These are phyloP conservation scores for Syzygium aqueum DNA, from an alignment of 345 rosid species.

Conservation along the genomic window DNA sequence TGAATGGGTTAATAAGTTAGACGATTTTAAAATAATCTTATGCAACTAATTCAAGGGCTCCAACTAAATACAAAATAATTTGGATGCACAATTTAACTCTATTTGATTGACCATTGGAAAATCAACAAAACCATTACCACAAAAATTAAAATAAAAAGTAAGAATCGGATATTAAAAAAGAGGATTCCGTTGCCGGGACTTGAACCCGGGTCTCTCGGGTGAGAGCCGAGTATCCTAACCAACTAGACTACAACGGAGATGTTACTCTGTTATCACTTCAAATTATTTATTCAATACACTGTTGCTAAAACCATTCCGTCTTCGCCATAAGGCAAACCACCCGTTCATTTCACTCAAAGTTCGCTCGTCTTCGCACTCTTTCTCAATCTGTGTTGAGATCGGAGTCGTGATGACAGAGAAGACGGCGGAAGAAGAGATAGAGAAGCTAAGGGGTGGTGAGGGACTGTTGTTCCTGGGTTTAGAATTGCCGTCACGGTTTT, in stretches of 20 bases:
- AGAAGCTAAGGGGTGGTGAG: no score
- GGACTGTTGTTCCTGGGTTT: constrained; percentile 1
- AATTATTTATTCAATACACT: fast-evolving
- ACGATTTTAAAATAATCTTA: no score
- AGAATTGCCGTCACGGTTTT: neutral
- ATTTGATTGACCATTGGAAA: no score
- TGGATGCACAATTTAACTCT: no score
- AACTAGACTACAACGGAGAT: constrained; percentile 37
- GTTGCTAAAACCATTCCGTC: fast-evolving
- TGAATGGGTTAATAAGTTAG: no score
- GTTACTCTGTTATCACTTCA: fast-evolving
- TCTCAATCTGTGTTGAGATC: no score
- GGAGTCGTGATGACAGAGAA: no score
- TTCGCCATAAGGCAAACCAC: neutral
- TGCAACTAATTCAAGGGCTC: no score
- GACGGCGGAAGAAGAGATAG: no score
- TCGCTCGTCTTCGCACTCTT: neutral
- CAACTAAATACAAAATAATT: no score
- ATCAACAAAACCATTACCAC: neutral
- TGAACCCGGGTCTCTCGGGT: constrained; percentile 38
- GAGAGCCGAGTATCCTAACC: constrained; percentile 47
- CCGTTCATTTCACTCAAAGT: neutral
- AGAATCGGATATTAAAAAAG: neutral
- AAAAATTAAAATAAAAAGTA: neutral
- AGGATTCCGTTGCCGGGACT: constrained; percentile 28